A percentile compares a stretch with the other conserved stretches of the same genome.
phyloP scores from a whole-genome alignment of 2,329 filamentous ascomycete species.

The Fusarium sp. region DNA sequence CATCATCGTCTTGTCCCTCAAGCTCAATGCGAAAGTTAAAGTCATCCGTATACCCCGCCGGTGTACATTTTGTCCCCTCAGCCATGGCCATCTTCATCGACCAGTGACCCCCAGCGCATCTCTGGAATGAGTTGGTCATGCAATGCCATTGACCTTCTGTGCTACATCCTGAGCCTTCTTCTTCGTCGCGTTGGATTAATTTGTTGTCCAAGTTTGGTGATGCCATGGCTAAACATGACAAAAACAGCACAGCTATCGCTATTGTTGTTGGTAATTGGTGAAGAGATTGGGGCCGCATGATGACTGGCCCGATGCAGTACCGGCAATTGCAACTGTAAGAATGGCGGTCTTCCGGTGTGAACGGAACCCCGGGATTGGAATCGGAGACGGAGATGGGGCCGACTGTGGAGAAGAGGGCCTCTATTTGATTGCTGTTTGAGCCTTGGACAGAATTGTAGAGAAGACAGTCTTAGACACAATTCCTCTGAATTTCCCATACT shows the following conservation, averaged over 20 bases:
- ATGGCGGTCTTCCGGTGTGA: slow-evolving; percentile 8
- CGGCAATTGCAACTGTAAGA: background rate
- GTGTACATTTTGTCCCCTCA: slow-evolving; percentile 60
- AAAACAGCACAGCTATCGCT: slow-evolving; percentile 15
- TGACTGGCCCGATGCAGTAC: background rate
- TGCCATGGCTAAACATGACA: slow-evolving; percentile 26
- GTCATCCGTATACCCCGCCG: slow-evolving; percentile 56
- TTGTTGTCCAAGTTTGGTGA: slow-evolving; percentile 1
- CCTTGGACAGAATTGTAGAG: background rate
- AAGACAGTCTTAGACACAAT: background rate
- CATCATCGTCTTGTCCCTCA: slow-evolving; percentile 28
- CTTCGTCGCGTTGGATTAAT: slow-evolving; percentile 44
- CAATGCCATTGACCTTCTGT: slow-evolving; percentile 68
- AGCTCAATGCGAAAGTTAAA: slow-evolving; percentile 54
- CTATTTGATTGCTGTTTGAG: background rate
- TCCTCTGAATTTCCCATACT: slow-evolving; percentile 1
- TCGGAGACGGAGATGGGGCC: background rate
- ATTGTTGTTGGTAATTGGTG: slow-evolving; percentile 6
- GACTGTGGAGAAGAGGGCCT: slow-evolving; percentile 25
- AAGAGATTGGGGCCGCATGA: slow-evolving; percentile 24
- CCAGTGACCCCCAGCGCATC: slow-evolving; percentile 63
- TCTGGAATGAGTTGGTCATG: slow-evolving; percentile 62
- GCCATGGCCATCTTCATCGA: slow-evolving; percentile 58
- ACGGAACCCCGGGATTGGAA: slow-evolving; percentile 8
- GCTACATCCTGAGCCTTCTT: slow-evolving; percentile 56